phyloP scores from a whole-genome alignment of 306 rosid genomes.

The Sechiopsis laciniata region DNA sequence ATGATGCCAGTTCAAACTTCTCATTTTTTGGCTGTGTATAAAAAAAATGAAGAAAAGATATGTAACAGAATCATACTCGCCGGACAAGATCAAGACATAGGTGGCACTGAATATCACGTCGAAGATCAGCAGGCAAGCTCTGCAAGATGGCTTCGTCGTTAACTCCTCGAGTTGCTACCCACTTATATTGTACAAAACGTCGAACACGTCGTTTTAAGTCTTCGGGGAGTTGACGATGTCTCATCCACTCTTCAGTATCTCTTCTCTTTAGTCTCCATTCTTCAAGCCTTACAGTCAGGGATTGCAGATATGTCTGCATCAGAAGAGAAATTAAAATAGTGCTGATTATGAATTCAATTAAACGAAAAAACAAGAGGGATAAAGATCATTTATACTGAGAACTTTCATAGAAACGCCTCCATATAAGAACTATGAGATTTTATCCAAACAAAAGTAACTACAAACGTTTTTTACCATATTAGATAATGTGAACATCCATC shows the following conservation, averaged over 20 bases:
- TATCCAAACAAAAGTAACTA: neutral
- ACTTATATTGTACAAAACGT: slow-evolving; percentile 81
- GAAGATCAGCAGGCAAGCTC: slow-evolving; percentile 88
- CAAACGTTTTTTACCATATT: no score
- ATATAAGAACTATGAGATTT: neutral
- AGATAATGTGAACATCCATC: no score
- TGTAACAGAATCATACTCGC: slow-evolving; percentile 48
- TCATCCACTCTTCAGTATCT: slow-evolving; percentile 99
- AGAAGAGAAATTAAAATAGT: slow-evolving; percentile 13
- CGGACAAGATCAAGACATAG: slow-evolving; percentile 91
- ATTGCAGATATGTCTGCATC: slow-evolving; percentile 85
- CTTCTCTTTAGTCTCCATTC: slow-evolving; percentile 96
- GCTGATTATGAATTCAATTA: neutral
- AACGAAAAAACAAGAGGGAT: neutral
- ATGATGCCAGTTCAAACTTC: neutral
- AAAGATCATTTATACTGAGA: neutral
- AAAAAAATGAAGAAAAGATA: neutral
- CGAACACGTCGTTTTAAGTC: slow-evolving; percentile 69
- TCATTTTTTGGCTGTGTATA: neutral
- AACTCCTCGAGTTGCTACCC: slow-evolving; percentile 96
- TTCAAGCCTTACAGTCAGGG: slow-evolving; percentile 84
- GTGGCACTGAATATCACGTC: slow-evolving; percentile 91
- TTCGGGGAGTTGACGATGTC: slow-evolving; percentile 97
- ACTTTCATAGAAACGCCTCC: neutral
- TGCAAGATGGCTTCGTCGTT: slow-evolving; percentile 81